Base-by-base conservation (phyloP, 768 basidiomycete genomes). In the Paxillus ammoniavirescens region DNA sequence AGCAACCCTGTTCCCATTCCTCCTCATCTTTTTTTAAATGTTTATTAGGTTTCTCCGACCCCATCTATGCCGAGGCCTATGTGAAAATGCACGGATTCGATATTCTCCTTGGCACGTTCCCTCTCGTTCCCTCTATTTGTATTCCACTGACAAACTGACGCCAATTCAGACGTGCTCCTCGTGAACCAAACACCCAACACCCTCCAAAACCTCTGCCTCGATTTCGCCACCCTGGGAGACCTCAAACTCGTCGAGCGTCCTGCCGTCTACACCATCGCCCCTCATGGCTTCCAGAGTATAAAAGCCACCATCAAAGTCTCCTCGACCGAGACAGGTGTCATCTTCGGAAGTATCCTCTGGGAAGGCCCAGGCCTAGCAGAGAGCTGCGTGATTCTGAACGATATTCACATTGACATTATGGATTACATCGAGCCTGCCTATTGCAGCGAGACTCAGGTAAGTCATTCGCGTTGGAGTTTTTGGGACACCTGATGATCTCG, bases 271-370 rank as follows among this genome's bases (percentile, higher is more conserved):
- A 98, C 95, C 0, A 82, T 98, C 38, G 96, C 86, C 1, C 97
- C 96, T 0, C 93, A 98, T 64, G 90, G 91, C 17, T 99, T 98
- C 89, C 96, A 97, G 73, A 93, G 88, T 67, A 93, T 98, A 75
- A 98, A 98, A 69, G 93, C 95, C 15, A 98, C 97, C 2, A 95
- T 99, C 76, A 98, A 99, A 76, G 84, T 96, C 1, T 95, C 96
- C 0, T 97, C 93, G 18, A 98, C 97, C 0, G 97, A 99, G 72
- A 98, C 97, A 1, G 97, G 95, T 41, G 95, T 98, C 56, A 97
- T 98, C 61, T 98, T 98, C 59, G 97, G 97, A 15, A 95, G 92
- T 66, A 98, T 98, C 55, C 84, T 96, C 10, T 98, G 96, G 89
- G 93, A 97, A 65, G 91, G 90, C 9, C 86, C 88, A 0, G 89